phyloP scores from a whole-genome alignment of 192 early-diverging fungal genomes.

The Podila minutissima region DNA sequence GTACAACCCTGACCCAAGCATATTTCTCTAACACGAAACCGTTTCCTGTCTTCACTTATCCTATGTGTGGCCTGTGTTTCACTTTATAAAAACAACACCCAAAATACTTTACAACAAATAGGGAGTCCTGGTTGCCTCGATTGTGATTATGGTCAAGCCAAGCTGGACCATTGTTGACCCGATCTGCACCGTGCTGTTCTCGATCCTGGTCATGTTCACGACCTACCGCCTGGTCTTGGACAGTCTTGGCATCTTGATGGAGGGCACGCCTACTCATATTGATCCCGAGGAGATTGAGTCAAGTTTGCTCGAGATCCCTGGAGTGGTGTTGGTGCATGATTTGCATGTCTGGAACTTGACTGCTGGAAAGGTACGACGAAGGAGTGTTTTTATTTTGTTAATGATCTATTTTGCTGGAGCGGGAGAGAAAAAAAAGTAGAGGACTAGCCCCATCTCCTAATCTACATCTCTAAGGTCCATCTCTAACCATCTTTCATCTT shows the following conservation, averaged over 20 bases:
- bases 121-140: conserved; percentile 81
- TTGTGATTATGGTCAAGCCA: conserved; percentile 73
- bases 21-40: too few species aligned
- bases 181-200: conserved; percentile 86
- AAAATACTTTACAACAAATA: conserved; percentile 1
- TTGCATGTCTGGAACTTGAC: conserved; percentile 68
- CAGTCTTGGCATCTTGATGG: conserved; percentile 80
- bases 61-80: background rate
- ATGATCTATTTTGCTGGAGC: background rate
- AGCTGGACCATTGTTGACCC: conserved; percentile 78
- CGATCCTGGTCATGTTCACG: conserved; percentile 78
- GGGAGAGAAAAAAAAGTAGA: background rate
- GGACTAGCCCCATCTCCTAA: background rate
- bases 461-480: background rate
- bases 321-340: conserved; percentile 63
- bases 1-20: too few species aligned
- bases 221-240: conserved; percentile 75
- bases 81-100: background rate
- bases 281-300: conserved; percentile 58
- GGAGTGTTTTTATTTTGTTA: background rate
- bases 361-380: conserved; percentile 54
- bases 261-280: conserved; percentile 67
- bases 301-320: conserved; percentile 52
- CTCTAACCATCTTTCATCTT: too few species aligned
- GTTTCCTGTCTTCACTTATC: too few species aligned